A percentile compares a stretch with the other conserved stretches of the same genome.
Evolutionary conservation across 2,329 filamentous ascomycete genomes (phyloP).

Genomic region (Orbilia quercus): DNA sequence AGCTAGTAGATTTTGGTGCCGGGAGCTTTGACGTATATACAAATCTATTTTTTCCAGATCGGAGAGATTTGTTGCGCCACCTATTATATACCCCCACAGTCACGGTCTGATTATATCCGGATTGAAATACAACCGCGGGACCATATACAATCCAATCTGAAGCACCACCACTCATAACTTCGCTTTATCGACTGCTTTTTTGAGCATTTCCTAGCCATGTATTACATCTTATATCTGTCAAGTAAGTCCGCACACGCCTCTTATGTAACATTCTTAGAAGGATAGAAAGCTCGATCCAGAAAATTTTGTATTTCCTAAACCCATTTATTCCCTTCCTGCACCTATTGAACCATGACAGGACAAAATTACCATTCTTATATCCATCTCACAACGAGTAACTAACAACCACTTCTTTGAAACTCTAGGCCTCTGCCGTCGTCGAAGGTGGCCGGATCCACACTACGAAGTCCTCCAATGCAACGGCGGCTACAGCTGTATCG

Average conservation of each 20-base stretch:
- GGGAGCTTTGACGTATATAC: too few relatives aligned
- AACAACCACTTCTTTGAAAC: neutral
- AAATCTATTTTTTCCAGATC: too few relatives aligned
- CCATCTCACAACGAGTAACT: neutral
- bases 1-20: too few relatives aligned
- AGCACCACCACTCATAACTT: too few relatives aligned
- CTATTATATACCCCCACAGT: neutral
- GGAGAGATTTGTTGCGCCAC: too few relatives aligned
- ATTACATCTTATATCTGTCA: constrained; percentile 67
- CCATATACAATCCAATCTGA: too few relatives aligned
- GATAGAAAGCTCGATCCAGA: neutral
- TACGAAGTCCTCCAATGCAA: constrained; percentile 70
- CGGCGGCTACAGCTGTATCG: constrained; percentile 72
- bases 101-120: neutral
- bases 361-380: neutral
- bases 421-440: constrained; percentile 60
- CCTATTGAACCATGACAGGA: too few relatives aligned
- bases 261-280: neutral
- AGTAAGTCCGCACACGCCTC: constrained; percentile 63
- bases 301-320: constrained; percentile 6
- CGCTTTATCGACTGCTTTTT: too few relatives aligned
- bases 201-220: constrained; percentile 57
- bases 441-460: constrained; percentile 60
- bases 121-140: too few relatives aligned
- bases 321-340: too few relatives aligned